A percentile compares a stretch with the other conserved stretches of the same genome.
Conservation (phyloP, 441 rosid genomes). For the Croton setiger region DNA sequence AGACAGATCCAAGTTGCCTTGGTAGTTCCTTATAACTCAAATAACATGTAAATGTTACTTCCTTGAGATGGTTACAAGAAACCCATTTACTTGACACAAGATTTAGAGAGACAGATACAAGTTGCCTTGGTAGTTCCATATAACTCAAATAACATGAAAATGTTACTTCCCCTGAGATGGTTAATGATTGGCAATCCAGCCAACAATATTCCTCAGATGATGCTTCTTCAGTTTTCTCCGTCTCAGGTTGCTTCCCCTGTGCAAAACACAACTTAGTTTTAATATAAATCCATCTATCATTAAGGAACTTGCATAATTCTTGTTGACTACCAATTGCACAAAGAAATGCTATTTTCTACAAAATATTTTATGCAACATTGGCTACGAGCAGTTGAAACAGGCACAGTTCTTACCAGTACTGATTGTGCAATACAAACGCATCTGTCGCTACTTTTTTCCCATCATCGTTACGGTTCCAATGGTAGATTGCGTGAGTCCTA, state of each 20-base stretch:
- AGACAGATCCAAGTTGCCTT: background rate
- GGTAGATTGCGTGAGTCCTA: constrained; percentile 63
- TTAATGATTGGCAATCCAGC: constrained; percentile 21
- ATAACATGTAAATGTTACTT: no score
- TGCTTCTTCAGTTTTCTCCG: constrained; percentile 80
- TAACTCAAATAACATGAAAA: no score
- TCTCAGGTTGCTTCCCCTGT: constrained; percentile 61
- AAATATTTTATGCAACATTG: background rate
- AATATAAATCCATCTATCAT: background rate
- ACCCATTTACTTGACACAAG: background rate
- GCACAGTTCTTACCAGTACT: constrained; percentile 35
- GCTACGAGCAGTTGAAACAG: background rate
- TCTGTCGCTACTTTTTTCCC: constrained; percentile 55
- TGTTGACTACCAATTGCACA: no score
- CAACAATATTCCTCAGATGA: constrained; percentile 32
- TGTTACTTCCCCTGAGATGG: no score
- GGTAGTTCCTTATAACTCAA: background rate
- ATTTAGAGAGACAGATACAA: background rate
- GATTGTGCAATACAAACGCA: constrained; percentile 47
- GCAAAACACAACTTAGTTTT: constrained; percentile 2
- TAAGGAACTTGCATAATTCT: no score
- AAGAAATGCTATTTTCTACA: background rate
- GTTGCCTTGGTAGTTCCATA: background rate
- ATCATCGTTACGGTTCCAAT: constrained; percentile 73
- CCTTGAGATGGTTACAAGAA: no score